Percentiles rank a stretch among this genome's conserved stretches.
phyloP scores from a whole-genome alignment of 306 rosid genomes.

The Vachellia collinsii region DNA sequence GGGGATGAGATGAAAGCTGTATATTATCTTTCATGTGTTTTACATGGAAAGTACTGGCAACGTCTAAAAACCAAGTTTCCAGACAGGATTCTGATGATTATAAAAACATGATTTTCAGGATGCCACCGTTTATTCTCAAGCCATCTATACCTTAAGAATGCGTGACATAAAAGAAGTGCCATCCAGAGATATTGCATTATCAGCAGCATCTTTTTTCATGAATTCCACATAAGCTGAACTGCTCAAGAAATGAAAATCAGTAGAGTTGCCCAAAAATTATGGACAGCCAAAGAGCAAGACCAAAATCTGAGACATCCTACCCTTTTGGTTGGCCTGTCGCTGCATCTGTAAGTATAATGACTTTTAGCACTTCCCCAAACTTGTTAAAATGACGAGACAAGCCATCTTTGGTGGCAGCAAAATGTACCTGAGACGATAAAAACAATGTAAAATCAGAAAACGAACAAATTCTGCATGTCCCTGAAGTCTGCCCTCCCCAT shows the following conservation, averaged over 20 bases:
- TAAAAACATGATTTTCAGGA: background rate
- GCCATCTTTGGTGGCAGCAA: slow-evolving; percentile 92
- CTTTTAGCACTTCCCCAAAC: slow-evolving; percentile 88
- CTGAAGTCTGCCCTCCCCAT: slow-evolving; percentile 26
- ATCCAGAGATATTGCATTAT: slow-evolving; percentile 85
- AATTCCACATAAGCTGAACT: slow-evolving; percentile 96
- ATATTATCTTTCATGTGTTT: background rate
- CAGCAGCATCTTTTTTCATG: slow-evolving; percentile 89
- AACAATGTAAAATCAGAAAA: slow-evolving; percentile 24
- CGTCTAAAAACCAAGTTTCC: background rate
- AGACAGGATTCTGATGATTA: background rate
- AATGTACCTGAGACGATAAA: slow-evolving; percentile 72
- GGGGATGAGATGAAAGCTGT: background rate
- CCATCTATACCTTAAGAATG: slow-evolving; percentile 78
- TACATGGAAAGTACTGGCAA: background rate
- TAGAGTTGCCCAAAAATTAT: slow-evolving; percentile 3
- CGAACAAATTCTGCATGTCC: slow-evolving; percentile 32
- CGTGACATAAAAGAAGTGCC: slow-evolving; percentile 95
- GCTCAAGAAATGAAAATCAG: slow-evolving; percentile 48
- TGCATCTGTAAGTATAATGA: slow-evolving; percentile 73
- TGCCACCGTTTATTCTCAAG: background rate
- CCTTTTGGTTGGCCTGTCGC: slow-evolving; percentile 90
- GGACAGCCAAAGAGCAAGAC: slow-evolving; percentile 22
- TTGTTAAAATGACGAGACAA: slow-evolving; percentile 85
- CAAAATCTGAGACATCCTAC: slow-evolving; percentile 49